Percentiles rank a stretch among this genome's conserved stretches.
phyloP scores from a whole-genome alignment of 108 stramenopile genomes.

The Nitzschia palea region DNA sequence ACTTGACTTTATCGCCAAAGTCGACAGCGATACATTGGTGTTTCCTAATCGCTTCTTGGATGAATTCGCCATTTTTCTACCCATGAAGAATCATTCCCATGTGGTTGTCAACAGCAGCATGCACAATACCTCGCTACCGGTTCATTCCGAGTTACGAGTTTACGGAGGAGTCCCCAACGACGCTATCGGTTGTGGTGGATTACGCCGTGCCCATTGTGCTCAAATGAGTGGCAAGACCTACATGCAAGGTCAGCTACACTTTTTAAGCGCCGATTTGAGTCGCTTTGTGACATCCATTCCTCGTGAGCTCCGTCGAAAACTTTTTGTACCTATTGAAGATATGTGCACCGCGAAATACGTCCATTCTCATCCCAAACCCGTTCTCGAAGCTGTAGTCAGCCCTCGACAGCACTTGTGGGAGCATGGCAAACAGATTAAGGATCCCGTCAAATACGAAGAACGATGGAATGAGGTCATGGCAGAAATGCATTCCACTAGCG shows the following conservation, averaged over 20 bases:
- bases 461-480: not conserved
- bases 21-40: slow-evolving; percentile 18
- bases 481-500: not conserved
- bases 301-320: not conserved
- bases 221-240: slow-evolving; percentile 3
- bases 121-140: not conserved
- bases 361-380: slow-evolving; percentile 3
- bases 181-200: not conserved
- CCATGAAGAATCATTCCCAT: slow-evolving; percentile 12
- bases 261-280: slow-evolving; percentile 1
- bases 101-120: not conserved
- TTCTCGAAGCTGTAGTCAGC: not conserved
- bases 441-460: not conserved
- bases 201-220: not conserved
- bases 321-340: slow-evolving; percentile 6
- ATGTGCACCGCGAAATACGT: slow-evolving; percentile 2
- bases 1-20: slow-evolving; percentile 28
- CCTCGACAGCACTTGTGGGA: not conserved
- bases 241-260: slow-evolving; percentile 1
- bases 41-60: slow-evolving; percentile 13
- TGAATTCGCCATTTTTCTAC: not conserved
- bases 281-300: slow-evolving; percentile 1
- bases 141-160: not conserved
- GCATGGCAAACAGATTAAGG: slow-evolving; percentile 2
- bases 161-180: slow-evolving; percentile 1